phyloP scores from a whole-genome alignment of 2,329 filamentous ascomycete species.

The Beauveria sp. region DNA sequence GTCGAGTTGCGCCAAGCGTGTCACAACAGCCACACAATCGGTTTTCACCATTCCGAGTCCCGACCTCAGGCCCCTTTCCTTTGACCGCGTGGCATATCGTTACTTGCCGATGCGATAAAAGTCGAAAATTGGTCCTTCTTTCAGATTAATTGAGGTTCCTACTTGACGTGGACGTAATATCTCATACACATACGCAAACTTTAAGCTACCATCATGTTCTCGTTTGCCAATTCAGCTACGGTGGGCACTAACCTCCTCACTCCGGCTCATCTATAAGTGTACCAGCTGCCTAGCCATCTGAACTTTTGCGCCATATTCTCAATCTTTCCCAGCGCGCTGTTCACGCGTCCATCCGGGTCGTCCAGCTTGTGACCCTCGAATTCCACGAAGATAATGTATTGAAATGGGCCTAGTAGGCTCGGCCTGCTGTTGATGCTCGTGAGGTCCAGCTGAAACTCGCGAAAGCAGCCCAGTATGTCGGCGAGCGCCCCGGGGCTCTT shows the following conservation, averaged over 20 bases:
- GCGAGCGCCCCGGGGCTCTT: conserved; percentile 73
- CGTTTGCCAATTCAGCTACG: no score
- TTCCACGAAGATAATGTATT: conserved; percentile 94
- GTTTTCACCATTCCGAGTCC: no score
- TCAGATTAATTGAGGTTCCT: not conserved
- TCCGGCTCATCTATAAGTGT: conserved; percentile 24
- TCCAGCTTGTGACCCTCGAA: conserved; percentile 56
- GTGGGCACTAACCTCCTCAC: not conserved
- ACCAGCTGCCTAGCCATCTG: conserved; percentile 67
- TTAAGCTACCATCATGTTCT: not conserved
- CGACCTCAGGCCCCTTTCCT: no score
- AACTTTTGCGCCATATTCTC: conserved; percentile 50
- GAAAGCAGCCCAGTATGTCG: conserved; percentile 72
- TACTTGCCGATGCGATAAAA: no score
- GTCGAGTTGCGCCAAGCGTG: no score
- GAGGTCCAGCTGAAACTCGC: conserved; percentile 64
- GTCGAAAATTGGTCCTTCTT: not conserved
- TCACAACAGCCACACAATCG: no score
- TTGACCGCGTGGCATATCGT: no score
- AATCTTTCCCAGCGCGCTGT: conserved; percentile 52
- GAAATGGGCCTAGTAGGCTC: conserved; percentile 66
- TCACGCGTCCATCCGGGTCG: conserved; percentile 51
- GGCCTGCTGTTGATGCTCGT: conserved; percentile 88
- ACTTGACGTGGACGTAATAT: not conserved
- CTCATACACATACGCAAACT: not conserved